A percentile compares a stretch with the other conserved stretches of the same genome.
phyloP scores from a whole-genome alignment of 2,329 filamentous ascomycete species.

The Dothideomycetes sp. region DNA sequence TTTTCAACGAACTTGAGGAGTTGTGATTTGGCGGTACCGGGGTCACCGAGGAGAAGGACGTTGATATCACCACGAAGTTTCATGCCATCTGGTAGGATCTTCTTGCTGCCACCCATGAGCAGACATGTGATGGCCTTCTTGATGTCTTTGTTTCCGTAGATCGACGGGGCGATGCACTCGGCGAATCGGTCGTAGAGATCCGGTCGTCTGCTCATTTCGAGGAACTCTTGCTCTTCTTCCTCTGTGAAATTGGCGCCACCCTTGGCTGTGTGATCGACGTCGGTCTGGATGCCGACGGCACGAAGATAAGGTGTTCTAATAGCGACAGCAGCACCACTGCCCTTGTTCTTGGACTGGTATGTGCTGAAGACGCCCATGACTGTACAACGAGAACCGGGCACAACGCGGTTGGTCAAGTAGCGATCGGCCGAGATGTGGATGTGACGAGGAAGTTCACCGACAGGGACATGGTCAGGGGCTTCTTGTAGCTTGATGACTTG shows the following conservation, averaged over 20 bases:
- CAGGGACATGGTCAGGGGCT: conserved; percentile 92
- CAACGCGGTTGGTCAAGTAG: conserved; percentile 89
- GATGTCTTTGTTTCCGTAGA: conserved; percentile 92
- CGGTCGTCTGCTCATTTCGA: conserved; percentile 78
- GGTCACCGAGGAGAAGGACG: conserved; percentile 89
- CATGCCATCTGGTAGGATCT: conserved; percentile 96
- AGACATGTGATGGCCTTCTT: conserved; percentile 96
- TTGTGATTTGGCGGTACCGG: conserved; percentile 96
- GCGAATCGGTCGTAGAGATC: conserved; percentile 90
- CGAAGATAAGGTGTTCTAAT: conserved; percentile 92
- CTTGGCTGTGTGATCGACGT: conserved; percentile 81
- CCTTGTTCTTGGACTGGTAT: conserved; percentile 79
- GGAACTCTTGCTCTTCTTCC: conserved; percentile 93
- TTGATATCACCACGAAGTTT: conserved; percentile 97
- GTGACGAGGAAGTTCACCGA: conserved; percentile 88
- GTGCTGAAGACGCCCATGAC: conserved; percentile 98
- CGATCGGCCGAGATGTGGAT: conserved; percentile 95
- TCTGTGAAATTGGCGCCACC: conserved; percentile 73
- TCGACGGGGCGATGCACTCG: conserved; percentile 89
- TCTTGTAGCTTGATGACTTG: conserved; percentile 98
- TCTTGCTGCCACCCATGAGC: conserved; percentile 89
- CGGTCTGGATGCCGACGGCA: conserved; percentile 83
- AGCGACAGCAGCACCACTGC: conserved; percentile 72
- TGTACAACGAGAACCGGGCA: conserved; percentile 88
- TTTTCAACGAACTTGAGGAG: conserved; percentile 96